Evolutionary conservation across 1,139 yeast genomes (phyloP).

Genomic region (Meyerozyma sp.): DNA sequence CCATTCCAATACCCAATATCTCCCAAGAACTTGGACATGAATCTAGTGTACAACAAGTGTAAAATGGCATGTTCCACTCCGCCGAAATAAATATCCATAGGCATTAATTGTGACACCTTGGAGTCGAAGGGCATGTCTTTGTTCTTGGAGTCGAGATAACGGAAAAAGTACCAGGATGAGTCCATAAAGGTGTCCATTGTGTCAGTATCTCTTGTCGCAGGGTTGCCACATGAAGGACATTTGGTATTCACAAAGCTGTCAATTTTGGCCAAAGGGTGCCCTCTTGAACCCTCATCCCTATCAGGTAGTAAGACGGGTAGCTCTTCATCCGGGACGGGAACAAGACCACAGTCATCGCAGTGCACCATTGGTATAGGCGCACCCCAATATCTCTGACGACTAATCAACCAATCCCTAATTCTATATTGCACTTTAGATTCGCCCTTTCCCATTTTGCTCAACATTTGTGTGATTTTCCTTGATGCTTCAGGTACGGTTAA

Average conservation of each 20-base stretch:
- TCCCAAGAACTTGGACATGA: slow-evolving; percentile 72
- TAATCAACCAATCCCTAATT: slow-evolving; percentile 88
- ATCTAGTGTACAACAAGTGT: slow-evolving; percentile 80
- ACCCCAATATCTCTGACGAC: slow-evolving; percentile 97
- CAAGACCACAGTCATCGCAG: slow-evolving; percentile 79
- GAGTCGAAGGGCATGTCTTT: slow-evolving; percentile 43
- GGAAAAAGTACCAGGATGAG: slow-evolving; percentile 92
- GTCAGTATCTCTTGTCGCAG: slow-evolving; percentile 87
- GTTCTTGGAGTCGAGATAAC: slow-evolving; percentile 76
- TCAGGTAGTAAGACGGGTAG: slow-evolving; percentile 79
- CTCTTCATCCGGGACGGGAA: slow-evolving; percentile 81
- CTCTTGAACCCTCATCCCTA: slow-evolving; percentile 34
- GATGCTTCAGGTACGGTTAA: slow-evolving; percentile 49
- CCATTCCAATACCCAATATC: slow-evolving; percentile 52
- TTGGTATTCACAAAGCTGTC: slow-evolving; percentile 65
- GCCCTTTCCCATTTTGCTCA: slow-evolving; percentile 41
- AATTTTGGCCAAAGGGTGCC: slow-evolving; percentile 67
- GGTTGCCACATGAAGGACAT: slow-evolving; percentile 77
- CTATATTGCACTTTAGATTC: slow-evolving; percentile 48
- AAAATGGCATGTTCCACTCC: slow-evolving; percentile 96
- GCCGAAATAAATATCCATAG: slow-evolving; percentile 88
- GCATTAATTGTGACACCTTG: slow-evolving; percentile 57
- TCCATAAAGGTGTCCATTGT: slow-evolving; percentile 99
- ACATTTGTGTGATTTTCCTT: slow-evolving; percentile 33
- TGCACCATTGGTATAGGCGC: slow-evolving; percentile 95